Evolutionary conservation across 179 eudicot genomes (phyloP).

Genomic region (Beta corolliflora): DNA sequence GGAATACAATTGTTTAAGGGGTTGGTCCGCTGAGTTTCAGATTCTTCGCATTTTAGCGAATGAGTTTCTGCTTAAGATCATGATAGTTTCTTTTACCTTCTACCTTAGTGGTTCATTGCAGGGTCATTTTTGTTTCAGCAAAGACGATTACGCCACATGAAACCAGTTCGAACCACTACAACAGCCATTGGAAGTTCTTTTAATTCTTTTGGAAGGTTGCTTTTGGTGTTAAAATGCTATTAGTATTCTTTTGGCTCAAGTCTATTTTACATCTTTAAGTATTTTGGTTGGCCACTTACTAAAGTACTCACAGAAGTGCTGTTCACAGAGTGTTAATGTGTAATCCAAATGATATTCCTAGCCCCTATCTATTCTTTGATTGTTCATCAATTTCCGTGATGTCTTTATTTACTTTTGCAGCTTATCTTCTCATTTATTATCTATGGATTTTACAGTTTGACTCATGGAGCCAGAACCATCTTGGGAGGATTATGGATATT

Average conservation of each 20-base stretch:
- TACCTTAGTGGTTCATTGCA: not conserved
- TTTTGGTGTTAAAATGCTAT: too few species aligned
- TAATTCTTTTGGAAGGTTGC: not conserved
- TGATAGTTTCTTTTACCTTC: not conserved
- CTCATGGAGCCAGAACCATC: constrained; percentile 22
- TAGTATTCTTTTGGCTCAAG: too few species aligned
- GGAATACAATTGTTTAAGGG: not conserved
- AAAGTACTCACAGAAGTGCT: too few species aligned
- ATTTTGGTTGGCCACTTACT: too few species aligned
- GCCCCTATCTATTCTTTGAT: not conserved
- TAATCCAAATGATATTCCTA: not conserved
- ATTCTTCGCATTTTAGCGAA: not conserved
- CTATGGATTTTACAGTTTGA: constrained; percentile 8
- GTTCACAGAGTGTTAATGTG: not conserved
- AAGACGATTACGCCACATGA: too few species aligned
- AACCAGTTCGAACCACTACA: too few species aligned
- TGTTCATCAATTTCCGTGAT: not conserved
- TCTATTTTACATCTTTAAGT: too few species aligned
- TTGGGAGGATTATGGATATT: constrained; percentile 16
- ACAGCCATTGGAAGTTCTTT: not conserved
- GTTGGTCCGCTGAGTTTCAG: not conserved
- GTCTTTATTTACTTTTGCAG: not conserved
- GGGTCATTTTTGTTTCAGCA: not conserved
- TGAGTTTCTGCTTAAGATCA: not conserved
- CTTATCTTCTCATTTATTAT: not conserved